A percentile compares a stretch with the other conserved stretches of the same genome.
Evolutionary conservation across 2,329 filamentous ascomycete genomes (phyloP).

Genomic region (Apiospora hydei): DNA sequence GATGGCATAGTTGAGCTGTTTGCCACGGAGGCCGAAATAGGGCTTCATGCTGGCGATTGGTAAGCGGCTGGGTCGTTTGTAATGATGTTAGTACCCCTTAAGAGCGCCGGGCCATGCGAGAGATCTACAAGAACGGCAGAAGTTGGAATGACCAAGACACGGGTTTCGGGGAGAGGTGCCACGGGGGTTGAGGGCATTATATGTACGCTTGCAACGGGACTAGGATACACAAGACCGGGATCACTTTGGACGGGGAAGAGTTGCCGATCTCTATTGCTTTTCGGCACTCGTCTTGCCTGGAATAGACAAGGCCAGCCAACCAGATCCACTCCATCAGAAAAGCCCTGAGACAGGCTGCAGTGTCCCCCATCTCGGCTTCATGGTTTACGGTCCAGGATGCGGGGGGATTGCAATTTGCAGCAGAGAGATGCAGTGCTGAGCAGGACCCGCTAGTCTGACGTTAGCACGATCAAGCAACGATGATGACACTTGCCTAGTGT

Average conservation of each 20-base stretch:
- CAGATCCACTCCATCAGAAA: neutral
- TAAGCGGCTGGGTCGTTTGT: neutral
- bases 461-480: conserved; percentile 20
- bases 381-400: neutral
- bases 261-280: conserved; percentile 14
- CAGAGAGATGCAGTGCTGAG: neutral
- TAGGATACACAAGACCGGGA: neutral
- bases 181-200: neutral
- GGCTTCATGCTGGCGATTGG: conserved; percentile 36
- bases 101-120: neutral
- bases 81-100: neutral
- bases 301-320: neutral
- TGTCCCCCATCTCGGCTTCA: neutral
- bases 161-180: neutral
- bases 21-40: conserved; percentile 72
- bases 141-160: neutral
- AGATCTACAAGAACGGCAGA: neutral
- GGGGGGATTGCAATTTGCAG: neutral
- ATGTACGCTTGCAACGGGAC: neutral
- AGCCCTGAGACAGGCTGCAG: neutral
- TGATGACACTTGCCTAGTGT: neutral
- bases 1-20: conserved; percentile 71
- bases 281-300: neutral
- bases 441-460: conserved; percentile 10
- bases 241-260: neutral